These are phyloP conservation scores for Nitzschia sp. DNA, from an alignment of 108 stramenopile species.

Conservation along the genomic window DNA sequence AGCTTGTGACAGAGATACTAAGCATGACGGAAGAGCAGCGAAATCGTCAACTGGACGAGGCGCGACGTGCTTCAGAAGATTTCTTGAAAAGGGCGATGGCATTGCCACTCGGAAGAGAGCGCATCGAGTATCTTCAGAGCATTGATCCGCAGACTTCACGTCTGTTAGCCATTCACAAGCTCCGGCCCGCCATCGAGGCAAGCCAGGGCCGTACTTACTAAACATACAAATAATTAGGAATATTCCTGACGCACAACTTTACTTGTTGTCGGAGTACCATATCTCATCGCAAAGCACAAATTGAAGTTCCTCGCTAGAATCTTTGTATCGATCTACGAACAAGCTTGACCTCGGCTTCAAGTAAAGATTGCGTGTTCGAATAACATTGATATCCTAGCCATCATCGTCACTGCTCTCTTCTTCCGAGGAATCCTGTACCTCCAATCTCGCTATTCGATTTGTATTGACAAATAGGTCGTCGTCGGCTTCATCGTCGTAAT, in stretches of 20 bases:
- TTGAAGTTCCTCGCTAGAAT: too few species aligned
- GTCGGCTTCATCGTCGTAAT: conserved; percentile 47
- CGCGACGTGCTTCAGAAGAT: conserved; percentile 16
- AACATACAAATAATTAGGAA: too few species aligned
- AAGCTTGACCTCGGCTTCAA: too few species aligned
- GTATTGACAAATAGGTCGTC: conserved; percentile 70
- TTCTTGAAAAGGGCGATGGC: conserved; percentile 45
- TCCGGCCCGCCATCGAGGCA: conserved; percentile 35
- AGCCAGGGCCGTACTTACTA: too few species aligned
- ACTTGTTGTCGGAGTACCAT: too few species aligned
- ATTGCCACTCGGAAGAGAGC: conserved; percentile 53
- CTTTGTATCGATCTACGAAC: too few species aligned
- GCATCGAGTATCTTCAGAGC: conserved; percentile 50
- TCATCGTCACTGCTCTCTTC: conserved; percentile 38
- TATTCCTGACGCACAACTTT: too few species aligned
- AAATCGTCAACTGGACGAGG: conserved; percentile 24
- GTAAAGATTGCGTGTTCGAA: too few species aligned
- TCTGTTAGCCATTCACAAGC: conserved; percentile 60
- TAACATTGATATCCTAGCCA: too few species aligned
- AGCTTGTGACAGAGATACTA: conserved; percentile 35
- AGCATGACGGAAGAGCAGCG: conserved; percentile 39
- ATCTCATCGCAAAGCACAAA: too few species aligned
- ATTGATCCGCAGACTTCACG: conserved; percentile 52
- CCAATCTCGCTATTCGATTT: conserved; percentile 64
- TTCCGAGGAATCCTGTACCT: conserved; percentile 60